These are phyloP conservation scores for Sporothrix brunneoviolacea DNA, from an alignment of 2,329 filamentous ascomycete genomes.

Conservation along the genomic window DNA sequence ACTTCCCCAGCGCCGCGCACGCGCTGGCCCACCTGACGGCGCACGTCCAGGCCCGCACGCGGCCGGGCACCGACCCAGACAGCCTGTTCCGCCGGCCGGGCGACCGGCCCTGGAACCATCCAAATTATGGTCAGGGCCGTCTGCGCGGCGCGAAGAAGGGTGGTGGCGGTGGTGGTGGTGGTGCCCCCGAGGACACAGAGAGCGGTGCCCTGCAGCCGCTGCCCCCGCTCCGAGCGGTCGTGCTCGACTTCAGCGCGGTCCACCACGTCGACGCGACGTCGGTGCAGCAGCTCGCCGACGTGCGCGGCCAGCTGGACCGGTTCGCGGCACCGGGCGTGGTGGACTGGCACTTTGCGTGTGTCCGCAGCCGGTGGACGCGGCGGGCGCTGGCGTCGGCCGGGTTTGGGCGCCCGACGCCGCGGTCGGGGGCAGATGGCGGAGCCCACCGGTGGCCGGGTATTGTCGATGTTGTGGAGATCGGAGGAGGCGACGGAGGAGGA, in stretches of 20 bases:
- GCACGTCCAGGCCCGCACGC: slow-evolving; percentile 27
- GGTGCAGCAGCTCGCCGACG: slow-evolving; percentile 85
- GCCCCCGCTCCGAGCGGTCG: slow-evolving; percentile 51
- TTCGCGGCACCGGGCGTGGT: slow-evolving; percentile 76
- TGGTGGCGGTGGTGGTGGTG: no score
- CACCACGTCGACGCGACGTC: slow-evolving; percentile 93
- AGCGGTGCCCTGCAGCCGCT: no score
- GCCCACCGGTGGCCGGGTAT: no score
- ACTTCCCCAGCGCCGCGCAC: slow-evolving; percentile 45
- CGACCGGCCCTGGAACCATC: no score
- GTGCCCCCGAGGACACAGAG: no score
- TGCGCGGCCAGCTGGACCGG: slow-evolving; percentile 85
- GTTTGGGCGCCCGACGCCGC: no score
- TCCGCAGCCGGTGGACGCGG: slow-evolving; percentile 93
- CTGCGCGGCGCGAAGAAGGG: no score
- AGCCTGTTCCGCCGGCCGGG: neutral
- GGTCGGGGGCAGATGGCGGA: no score
- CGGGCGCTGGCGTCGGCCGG: slow-evolving; percentile 79
- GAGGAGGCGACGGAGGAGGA: no score
- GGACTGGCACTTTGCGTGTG: slow-evolving; percentile 93
- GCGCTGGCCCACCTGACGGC: slow-evolving; percentile 30
- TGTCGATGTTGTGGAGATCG: no score
- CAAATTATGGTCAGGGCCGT: no score
- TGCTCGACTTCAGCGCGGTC: slow-evolving; percentile 88
- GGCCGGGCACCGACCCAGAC: slow-evolving; percentile 50